Conservation (phyloP, 257 asterid genomes). For the Nicotiana tabacum region DNA sequence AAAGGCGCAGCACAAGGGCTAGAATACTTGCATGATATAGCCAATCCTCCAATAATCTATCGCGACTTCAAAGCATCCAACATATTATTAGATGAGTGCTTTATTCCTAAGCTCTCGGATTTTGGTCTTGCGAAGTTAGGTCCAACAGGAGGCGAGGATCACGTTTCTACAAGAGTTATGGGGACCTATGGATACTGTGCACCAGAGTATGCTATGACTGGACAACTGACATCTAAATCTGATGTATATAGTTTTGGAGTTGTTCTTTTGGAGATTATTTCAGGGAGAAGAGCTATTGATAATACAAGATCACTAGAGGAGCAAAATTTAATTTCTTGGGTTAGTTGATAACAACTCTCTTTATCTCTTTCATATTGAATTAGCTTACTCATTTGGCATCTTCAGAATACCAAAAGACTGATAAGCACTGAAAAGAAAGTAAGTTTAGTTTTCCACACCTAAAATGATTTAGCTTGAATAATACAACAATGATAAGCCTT, state of each 20-base stretch:
- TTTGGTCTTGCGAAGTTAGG: slow-evolving; percentile 48
- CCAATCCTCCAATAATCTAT: slow-evolving; percentile 36
- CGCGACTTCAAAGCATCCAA: slow-evolving; percentile 43
- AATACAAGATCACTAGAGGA: slow-evolving; percentile 33
- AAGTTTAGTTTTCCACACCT: not conserved
- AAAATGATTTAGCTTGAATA: not conserved
- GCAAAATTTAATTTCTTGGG: slow-evolving; percentile 41
- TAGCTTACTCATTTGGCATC: not conserved
- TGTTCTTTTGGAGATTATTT: slow-evolving; percentile 39
- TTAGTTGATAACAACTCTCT: slow-evolving; percentile 13
- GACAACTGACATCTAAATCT: slow-evolving; percentile 33
- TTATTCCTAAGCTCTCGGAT: slow-evolving; percentile 42
- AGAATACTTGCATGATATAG: slow-evolving; percentile 40
- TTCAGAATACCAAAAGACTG: not conserved
- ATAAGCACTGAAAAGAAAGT: not conserved
- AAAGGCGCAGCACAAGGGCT: slow-evolving; percentile 44
- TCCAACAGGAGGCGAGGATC: slow-evolving; percentile 33
- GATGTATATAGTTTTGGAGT: slow-evolving; percentile 51
- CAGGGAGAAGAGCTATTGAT: slow-evolving; percentile 46
- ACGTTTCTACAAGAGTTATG: slow-evolving; percentile 40
- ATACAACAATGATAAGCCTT: not conserved
- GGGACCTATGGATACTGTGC: slow-evolving; percentile 49
- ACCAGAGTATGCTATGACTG: slow-evolving; percentile 44
- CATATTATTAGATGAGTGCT: slow-evolving; percentile 29
- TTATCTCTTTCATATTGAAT: not conserved